Evolutionary conservation across 1,284 basidiomycete genomes (phyloP).

Genomic region (Rhodofomes roseus): DNA sequence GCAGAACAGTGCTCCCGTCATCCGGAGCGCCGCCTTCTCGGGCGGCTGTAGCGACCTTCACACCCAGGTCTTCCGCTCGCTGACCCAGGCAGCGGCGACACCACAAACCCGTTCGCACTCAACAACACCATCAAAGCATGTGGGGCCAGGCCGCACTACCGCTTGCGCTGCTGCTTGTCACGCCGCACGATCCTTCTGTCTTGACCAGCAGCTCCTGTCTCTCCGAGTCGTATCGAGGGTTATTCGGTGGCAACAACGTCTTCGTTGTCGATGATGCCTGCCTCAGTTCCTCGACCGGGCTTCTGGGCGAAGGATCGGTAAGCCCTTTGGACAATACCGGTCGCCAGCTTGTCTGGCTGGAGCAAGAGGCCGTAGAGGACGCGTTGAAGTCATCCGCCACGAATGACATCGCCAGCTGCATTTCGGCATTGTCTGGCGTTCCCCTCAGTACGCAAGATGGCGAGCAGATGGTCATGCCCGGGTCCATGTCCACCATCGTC

Average conservation of each 20-base stretch:
- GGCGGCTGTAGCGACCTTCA: not conserved
- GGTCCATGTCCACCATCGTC: conserved; percentile 18
- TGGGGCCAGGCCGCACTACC: conserved; percentile 15
- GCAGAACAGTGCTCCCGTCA: not conserved
- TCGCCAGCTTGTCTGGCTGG: conserved; percentile 57
- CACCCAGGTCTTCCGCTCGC: not conserved
- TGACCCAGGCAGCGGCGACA: not conserved
- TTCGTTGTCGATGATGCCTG: conserved; percentile 40
- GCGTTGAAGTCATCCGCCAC: conserved; percentile 16
- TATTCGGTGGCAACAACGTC: conserved; percentile 44
- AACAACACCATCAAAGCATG: conserved; percentile 4
- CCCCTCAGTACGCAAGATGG: conserved; percentile 12
- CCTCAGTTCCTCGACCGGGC: conserved; percentile 15
- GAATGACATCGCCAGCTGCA: conserved; percentile 32
- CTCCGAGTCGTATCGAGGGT: conserved; percentile 49
- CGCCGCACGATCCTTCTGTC: conserved; percentile 19
- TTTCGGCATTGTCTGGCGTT: conserved; percentile 16
- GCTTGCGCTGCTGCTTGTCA: conserved; percentile 21
- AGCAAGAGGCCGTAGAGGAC: conserved; percentile 48
- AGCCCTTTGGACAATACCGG: conserved; percentile 4
- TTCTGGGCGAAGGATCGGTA: conserved; percentile 10
- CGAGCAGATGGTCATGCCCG: conserved; percentile 28
- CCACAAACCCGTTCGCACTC: not conserved
- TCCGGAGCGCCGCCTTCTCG: not conserved
- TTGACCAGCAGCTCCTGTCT: conserved; percentile 38